phyloP scores from a whole-genome alignment of 2,329 filamentous ascomycete species.

The Exophiala oligosperma region DNA sequence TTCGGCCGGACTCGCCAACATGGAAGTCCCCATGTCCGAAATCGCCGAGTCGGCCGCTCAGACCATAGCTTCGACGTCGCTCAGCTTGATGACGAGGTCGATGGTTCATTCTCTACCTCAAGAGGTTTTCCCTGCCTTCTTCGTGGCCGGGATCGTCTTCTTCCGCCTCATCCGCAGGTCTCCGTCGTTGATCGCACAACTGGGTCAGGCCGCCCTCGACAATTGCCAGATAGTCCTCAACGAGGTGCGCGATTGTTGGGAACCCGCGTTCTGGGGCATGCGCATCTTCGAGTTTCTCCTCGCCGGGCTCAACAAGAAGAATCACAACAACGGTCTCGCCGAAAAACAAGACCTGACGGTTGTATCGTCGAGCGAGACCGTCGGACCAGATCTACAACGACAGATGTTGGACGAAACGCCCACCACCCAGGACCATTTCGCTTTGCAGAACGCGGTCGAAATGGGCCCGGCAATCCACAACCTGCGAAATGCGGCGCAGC shows the following conservation, averaged over 20 bases:
- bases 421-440: slow-evolving; percentile 1
- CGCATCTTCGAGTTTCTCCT: slow-evolving; percentile 21
- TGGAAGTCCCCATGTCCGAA: slow-evolving; percentile 1
- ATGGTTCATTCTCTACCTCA: slow-evolving; percentile 13
- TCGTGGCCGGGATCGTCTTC: slow-evolving; percentile 20
- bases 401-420: not conserved
- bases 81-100: slow-evolving; percentile 14
- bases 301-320: slow-evolving; percentile 2
- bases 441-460: slow-evolving; percentile 10
- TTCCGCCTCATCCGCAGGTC: slow-evolving; percentile 9
- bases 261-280: slow-evolving; percentile 17
- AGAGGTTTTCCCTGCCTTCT: slow-evolving; percentile 18
- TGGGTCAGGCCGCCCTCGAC: slow-evolving; percentile 15
- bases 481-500: slow-evolving; percentile 9
- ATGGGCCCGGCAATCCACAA: slow-evolving; percentile 13
- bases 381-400: not conserved
- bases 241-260: slow-evolving; percentile 17
- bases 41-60: slow-evolving; percentile 17
- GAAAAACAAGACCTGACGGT: not conserved
- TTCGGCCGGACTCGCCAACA: not conserved
- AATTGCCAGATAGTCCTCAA: slow-evolving; percentile 18
- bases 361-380: not conserved
- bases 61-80: slow-evolving; percentile 12
- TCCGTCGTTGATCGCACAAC: slow-evolving; percentile 5
- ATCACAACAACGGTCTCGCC: not conserved